Evolutionary conservation across 345 rosid species (phyloP), one percentile per base, ranked within the genome.

Genomic region (Rhizophora mangle): DNA sequence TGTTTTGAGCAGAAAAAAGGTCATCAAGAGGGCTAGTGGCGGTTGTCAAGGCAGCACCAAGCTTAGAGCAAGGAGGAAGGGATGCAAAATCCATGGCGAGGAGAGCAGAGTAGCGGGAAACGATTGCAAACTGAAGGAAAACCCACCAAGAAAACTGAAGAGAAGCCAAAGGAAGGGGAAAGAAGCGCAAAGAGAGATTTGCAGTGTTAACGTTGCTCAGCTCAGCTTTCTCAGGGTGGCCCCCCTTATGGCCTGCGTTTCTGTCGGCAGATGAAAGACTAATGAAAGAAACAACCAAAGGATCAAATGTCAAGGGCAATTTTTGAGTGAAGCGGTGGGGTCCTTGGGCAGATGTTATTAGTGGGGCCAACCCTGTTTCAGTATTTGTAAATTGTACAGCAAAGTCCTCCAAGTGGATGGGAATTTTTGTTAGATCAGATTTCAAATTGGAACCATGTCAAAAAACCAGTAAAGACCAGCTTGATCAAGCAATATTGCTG

Each of bases 231-330:
- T 37, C 62, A 1, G 9, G 49, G 3, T 13, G 49, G 36, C 36
- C 47, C 30, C 65, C 65, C 65, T 65, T 63, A 72, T 60, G 82
- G 73, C 76, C 81, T 70, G 67, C 57, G 56, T 69, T 66, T 61
- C 53, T 84, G 88, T 84, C 85, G 88, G 85, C 85, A 85, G 81
- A 74, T 76, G 74, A 82, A 43, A 43, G 75, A 81, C 76, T 79
- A 65, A 70, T 0, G 24, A 24, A 24, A 30, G 60, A 64, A 64
- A 13, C 55, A 68, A 57, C 32, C 69, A 60, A 76, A 69, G 20
- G 22, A 52, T 66, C 64, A 52, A 62, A 37, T 71, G 15, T 56
- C 55, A 24, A 62, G 62, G 52, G 68, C 24, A 8, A 51, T 8
- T 8, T 68, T 62, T 52, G 67, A 76, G 72, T 61, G 68, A 19